Percentiles rank a stretch among this genome's conserved stretches.
These are phyloP conservation scores for Pueraria montana DNA, from an alignment of 306 rosid genomes.

Conservation along the genomic window DNA sequence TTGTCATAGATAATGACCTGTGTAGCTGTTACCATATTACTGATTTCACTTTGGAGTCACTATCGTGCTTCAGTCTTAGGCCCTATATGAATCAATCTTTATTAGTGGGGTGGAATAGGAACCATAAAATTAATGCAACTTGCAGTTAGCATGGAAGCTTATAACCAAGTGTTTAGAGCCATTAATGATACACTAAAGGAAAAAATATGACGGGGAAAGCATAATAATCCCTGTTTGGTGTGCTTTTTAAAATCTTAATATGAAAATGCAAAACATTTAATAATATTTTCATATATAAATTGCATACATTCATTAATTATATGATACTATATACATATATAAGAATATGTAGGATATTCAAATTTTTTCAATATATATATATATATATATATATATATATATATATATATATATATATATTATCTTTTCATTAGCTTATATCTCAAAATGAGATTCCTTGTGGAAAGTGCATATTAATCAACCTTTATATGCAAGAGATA, in stretches of 20 bases:
- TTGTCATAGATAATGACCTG: neutral
- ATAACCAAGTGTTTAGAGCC: neutral
- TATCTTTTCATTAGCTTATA: neutral
- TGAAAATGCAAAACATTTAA: neutral
- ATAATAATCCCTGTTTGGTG: neutral
- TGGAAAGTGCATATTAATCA: neutral
- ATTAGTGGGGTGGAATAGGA: neutral
- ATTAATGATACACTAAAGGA: neutral
- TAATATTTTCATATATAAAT: neutral
- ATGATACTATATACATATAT: neutral
- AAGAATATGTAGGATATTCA: neutral
- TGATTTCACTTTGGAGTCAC: constrained; percentile 27
- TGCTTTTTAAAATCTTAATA: neutral
- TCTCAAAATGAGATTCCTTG: neutral
- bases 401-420: too few species aligned
- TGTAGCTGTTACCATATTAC: neutral
- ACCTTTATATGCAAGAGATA: neutral
- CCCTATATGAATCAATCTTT: constrained; percentile 21
- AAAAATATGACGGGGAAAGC: neutral
- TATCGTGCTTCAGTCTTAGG: constrained; percentile 11
- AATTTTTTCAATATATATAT: too few species aligned
- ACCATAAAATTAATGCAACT: neutral
- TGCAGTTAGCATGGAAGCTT: neutral
- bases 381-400: too few species aligned
- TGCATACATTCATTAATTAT: neutral